These are phyloP conservation scores for Fusarium sp. DNA, from an alignment of 2,329 filamentous ascomycete species.

Conservation along the genomic window DNA sequence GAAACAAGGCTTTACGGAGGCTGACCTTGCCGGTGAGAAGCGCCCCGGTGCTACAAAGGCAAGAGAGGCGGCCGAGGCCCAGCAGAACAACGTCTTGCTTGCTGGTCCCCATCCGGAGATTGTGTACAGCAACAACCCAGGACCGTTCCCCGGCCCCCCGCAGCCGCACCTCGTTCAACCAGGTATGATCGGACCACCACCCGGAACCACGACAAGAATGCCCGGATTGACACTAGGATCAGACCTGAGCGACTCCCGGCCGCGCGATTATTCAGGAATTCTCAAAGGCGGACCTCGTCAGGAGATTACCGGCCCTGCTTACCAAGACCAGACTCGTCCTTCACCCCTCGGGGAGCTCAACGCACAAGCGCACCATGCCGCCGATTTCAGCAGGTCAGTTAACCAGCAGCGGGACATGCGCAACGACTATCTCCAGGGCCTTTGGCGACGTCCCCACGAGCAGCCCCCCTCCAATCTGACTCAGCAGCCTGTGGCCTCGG, in stretches of 20 bases:
- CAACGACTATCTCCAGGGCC: conserved; percentile 79
- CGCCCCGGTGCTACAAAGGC: conserved; percentile 91
- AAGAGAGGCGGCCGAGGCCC: conserved; percentile 81
- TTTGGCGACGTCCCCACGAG: conserved; percentile 88
- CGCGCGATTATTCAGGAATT: conserved; percentile 85
- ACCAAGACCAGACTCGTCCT: conserved; percentile 86
- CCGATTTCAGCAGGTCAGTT: conserved; percentile 89
- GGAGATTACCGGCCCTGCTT: conserved; percentile 87
- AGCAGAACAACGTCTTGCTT: conserved; percentile 66
- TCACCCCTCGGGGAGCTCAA: conserved; percentile 82
- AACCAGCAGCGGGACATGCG: conserved; percentile 84
- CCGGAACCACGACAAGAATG: conserved; percentile 76
- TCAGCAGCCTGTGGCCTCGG: conserved; percentile 59
- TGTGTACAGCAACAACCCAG: conserved; percentile 82
- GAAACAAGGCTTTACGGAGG: conserved; percentile 98
- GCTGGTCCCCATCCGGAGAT: conserved; percentile 84
- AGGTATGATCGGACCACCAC: conserved; percentile 74
- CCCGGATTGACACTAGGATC: conserved; percentile 86
- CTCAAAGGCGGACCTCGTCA: conserved; percentile 83
- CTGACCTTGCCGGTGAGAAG: conserved; percentile 95
- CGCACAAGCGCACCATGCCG: conserved; percentile 86
- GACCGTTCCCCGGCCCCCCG: conserved; percentile 72
- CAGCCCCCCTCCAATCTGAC: conserved; percentile 66
- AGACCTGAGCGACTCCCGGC: conserved; percentile 80
- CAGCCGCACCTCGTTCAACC: conserved; percentile 77